A percentile compares a stretch with the other conserved stretches of the same genome.
Conservation (phyloP, 768 basidiomycete species). For the Boletus vermiculosoides region DNA sequence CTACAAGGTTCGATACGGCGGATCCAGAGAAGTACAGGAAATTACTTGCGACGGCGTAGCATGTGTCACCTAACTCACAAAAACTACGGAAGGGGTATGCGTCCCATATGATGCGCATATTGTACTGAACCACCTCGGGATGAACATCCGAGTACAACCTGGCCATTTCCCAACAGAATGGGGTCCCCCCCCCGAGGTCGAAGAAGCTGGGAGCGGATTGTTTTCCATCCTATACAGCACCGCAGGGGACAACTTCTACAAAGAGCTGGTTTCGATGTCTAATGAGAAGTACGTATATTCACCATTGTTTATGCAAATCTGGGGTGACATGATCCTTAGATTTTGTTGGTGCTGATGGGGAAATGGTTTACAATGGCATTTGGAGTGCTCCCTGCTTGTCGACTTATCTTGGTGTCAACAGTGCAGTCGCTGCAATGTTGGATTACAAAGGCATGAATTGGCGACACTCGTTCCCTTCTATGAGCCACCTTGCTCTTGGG, state of each 20-base stretch:
- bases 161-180: constrained; percentile 37
- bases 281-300: constrained; percentile 43
- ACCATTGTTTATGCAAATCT: background rate
- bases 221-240: constrained; percentile 52
- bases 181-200: constrained; percentile 42
- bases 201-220: constrained; percentile 35
- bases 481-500: too few species aligned
- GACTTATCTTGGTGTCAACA: background rate
- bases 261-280: constrained; percentile 36
- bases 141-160: constrained; percentile 25
- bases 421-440: background rate
- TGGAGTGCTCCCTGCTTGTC: background rate
- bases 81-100: constrained; percentile 56
- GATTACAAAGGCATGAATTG: background rate
- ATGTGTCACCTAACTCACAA: constrained; percentile 49
- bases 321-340: background rate
- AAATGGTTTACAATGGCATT: background rate
- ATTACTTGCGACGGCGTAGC: constrained; percentile 52
- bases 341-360: constrained; percentile 2
- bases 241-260: constrained; percentile 44
- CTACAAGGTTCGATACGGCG: constrained; percentile 27
- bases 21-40: constrained; percentile 23
- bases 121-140: constrained; percentile 53
- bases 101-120: constrained; percentile 58
- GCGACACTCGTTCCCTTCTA: too few species aligned